Evolutionary conservation across 2,329 filamentous ascomycete genomes (phyloP).

Genomic region (Harringtonia aguacate): DNA sequence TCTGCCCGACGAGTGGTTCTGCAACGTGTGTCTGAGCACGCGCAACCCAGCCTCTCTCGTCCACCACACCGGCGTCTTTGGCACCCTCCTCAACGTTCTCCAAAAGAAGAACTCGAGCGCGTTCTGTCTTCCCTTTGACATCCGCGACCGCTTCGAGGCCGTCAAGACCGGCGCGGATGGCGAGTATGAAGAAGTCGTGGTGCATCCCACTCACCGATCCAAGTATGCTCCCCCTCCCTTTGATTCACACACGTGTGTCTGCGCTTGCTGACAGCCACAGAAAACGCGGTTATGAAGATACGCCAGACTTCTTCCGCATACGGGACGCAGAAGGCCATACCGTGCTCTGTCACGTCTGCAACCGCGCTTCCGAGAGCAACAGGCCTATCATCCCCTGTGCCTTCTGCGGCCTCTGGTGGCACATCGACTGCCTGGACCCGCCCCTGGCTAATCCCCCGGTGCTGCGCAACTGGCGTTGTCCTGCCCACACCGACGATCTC

Average conservation of each 20-base stretch:
- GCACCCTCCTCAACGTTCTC: constrained; percentile 49
- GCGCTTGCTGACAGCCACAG: neutral
- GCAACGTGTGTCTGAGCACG: constrained; percentile 55
- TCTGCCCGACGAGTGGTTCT: constrained; percentile 74
- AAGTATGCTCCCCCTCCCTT: neutral
- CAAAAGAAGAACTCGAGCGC: constrained; percentile 60
- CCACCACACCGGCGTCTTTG: constrained; percentile 47
- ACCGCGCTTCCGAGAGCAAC: constrained; percentile 48
- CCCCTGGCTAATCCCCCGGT: constrained; percentile 71
- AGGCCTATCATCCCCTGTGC: constrained; percentile 80
- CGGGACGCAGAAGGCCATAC: constrained; percentile 62
- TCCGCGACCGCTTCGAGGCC: constrained; percentile 70
- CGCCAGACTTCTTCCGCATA: constrained; percentile 56
- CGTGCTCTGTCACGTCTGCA: constrained; percentile 70
- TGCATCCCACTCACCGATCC: constrained; percentile 15
- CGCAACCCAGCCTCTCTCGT: constrained; percentile 34
- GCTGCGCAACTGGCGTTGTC: constrained; percentile 76
- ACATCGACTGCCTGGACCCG: constrained; percentile 83
- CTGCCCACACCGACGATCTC: constrained; percentile 72
- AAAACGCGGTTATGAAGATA: constrained; percentile 46
- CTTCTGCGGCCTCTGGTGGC: constrained; percentile 72
- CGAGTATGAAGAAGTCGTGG: constrained; percentile 62
- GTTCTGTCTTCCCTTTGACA: constrained; percentile 58
- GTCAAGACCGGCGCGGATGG: constrained; percentile 68
- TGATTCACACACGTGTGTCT: neutral